Conservation (phyloP, 305 asterid genomes). For the Ilex paraguariensis region DNA sequence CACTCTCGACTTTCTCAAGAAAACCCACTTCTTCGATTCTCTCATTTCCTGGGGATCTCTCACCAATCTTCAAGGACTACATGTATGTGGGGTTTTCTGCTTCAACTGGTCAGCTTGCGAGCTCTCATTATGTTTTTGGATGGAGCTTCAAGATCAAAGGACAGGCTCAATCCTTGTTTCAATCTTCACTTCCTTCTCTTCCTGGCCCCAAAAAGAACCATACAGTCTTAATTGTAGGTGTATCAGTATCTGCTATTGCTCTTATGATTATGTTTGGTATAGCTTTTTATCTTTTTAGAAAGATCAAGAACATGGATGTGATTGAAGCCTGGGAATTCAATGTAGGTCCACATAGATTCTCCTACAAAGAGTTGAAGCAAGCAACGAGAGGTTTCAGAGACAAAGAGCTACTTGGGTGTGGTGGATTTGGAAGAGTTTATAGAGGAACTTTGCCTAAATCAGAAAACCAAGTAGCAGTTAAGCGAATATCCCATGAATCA, state of each 20-base stretch:
- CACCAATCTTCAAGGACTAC: background rate
- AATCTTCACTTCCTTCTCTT: conserved; percentile 1
- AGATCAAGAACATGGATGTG: conserved; percentile 6
- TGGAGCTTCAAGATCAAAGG: conserved; percentile 2
- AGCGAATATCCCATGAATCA: conserved; percentile 6
- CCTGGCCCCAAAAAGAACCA: conserved; percentile 1
- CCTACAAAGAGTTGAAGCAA: conserved; percentile 9
- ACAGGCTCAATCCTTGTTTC: background rate
- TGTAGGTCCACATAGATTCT: conserved; percentile 9
- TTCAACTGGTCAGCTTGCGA: background rate
- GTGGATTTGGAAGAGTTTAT: background rate
- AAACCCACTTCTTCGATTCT: background rate
- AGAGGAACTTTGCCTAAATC: conserved; percentile 1
- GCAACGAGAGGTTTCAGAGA: conserved; percentile 5
- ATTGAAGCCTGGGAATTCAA: conserved; percentile 12
- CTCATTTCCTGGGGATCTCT: background rate
- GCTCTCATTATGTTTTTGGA: conserved; percentile 1
- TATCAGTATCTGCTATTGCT: background rate
- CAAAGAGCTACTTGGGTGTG: conserved; percentile 1
- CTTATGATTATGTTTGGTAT: background rate
- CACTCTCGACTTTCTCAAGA: background rate
- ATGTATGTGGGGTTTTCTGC: conserved; percentile 7
- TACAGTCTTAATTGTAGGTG: background rate
- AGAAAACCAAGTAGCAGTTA: conserved; percentile 2
- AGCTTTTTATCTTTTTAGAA: background rate